Evolutionary conservation across 108 stramenopile genomes (phyloP).

Genomic region (Nitzschia sp.): DNA sequence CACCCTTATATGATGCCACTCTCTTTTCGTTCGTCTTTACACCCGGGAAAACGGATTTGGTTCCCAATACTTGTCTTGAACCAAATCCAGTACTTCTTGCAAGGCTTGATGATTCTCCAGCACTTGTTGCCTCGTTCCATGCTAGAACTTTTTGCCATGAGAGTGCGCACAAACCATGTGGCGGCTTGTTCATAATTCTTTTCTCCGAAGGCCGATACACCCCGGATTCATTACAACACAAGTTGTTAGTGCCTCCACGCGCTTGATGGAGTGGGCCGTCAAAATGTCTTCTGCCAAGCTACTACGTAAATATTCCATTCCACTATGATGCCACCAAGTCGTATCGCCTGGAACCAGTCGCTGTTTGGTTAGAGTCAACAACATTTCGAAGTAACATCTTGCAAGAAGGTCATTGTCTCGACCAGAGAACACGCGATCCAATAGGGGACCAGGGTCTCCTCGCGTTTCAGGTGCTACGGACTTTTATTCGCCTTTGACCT

Average conservation of each 20-base stretch:
- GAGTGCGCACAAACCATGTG: constrained; percentile 72
- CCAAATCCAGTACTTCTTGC: constrained; percentile 39
- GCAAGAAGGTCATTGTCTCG: too few species aligned
- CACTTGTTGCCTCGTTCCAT: too few species aligned
- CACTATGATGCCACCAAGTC: constrained; percentile 88
- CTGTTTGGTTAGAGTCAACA: too few species aligned
- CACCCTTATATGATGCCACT: too few species aligned
- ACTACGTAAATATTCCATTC: constrained; percentile 94
- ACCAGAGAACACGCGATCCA: too few species aligned
- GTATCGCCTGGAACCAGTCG: constrained; percentile 86
- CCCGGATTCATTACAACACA: constrained; percentile 93
- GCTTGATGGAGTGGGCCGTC: constrained; percentile 60
- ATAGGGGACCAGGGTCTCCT: too few species aligned
- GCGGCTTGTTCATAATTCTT: constrained; percentile 67
- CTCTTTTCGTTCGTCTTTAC: too few species aligned
- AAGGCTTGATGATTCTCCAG: background rate
- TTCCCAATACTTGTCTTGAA: constrained; percentile 86
- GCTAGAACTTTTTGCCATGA: constrained; percentile 33
- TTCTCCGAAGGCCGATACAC: constrained; percentile 72
- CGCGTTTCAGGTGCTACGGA: too few species aligned
- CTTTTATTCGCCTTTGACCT: too few species aligned
- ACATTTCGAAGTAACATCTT: too few species aligned
- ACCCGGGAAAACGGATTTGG: too few species aligned
- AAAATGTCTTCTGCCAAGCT: constrained; percentile 90
- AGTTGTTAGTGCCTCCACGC: constrained; percentile 69